A percentile compares a stretch with the other conserved stretches of the same genome.
Conservation (phyloP, 2,329 filamentous ascomycete species). For the Sporothrix dimorphospora region DNA sequence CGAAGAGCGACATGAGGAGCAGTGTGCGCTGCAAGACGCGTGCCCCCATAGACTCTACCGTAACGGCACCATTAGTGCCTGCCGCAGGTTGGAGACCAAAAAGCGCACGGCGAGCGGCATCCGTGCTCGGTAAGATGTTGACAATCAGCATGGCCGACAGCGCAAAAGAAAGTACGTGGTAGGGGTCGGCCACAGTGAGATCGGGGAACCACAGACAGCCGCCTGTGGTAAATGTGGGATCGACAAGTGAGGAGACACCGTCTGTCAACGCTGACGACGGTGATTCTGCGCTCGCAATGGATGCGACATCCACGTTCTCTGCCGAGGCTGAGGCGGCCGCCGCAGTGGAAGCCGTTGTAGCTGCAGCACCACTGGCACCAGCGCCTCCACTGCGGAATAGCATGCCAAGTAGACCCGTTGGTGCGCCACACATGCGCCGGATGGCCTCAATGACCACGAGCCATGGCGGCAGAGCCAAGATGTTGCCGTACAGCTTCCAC, state of each 20-base stretch:
- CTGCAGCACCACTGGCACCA: slow-evolving; percentile 11
- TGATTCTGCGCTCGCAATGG: neutral
- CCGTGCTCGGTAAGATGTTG: slow-evolving; percentile 42
- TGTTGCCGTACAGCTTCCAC: slow-evolving; percentile 50
- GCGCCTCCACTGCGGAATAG: slow-evolving; percentile 35
- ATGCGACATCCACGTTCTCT: neutral
- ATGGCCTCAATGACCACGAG: slow-evolving; percentile 55
- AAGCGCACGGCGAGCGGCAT: slow-evolving; percentile 35
- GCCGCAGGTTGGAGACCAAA: slow-evolving; percentile 34
- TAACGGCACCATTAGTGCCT: neutral
- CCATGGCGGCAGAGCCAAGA: slow-evolving; percentile 54
- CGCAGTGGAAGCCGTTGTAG: slow-evolving; percentile 10
- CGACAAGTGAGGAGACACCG: neutral
- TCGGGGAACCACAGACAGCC: slow-evolving; percentile 61
- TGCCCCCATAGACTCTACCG: neutral
- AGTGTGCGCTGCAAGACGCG: slow-evolving; percentile 39
- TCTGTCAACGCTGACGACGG: neutral
- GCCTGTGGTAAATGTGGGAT: slow-evolving; percentile 49
- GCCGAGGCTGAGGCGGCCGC: slow-evolving; percentile 13
- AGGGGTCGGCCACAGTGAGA: slow-evolving; percentile 56
- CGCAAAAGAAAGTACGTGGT: slow-evolving; percentile 50
- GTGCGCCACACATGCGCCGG: slow-evolving; percentile 51
- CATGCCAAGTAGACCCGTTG: slow-evolving; percentile 44
- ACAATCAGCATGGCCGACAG: slow-evolving; percentile 44
- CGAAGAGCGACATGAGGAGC: slow-evolving; percentile 38